Evolutionary conservation across 1,139 yeast species (phyloP).

Genomic region (Blastobotrys malaysiensis): DNA sequence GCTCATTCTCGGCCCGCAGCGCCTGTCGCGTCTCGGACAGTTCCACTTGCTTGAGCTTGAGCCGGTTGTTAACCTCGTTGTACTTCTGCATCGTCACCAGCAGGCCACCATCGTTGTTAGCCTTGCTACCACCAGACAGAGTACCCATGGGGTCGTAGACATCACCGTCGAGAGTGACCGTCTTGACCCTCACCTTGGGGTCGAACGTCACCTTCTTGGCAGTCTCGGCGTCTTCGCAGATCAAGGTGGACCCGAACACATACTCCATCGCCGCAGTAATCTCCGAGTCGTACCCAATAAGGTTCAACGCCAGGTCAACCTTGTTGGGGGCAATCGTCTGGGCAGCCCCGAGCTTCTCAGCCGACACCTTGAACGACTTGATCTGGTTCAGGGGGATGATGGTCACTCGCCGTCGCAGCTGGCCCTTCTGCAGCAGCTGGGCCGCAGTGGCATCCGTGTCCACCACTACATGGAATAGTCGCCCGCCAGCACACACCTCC

Average conservation of each 20-base stretch:
- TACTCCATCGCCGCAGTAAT: constrained; percentile 81
- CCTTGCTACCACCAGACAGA: constrained; percentile 89
- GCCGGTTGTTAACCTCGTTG: constrained; percentile 45
- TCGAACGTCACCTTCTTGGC: constrained; percentile 87
- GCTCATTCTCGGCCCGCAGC: constrained; percentile 42
- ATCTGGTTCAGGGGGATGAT: constrained; percentile 90
- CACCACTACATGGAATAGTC: constrained; percentile 85
- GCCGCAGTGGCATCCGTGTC: constrained; percentile 83
- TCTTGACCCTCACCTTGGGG: constrained; percentile 69
- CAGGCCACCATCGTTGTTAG: constrained; percentile 40
- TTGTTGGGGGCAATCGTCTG: constrained; percentile 69
- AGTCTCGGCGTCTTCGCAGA: constrained; percentile 81
- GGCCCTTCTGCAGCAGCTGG: constrained; percentile 71
- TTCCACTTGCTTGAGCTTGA: constrained; percentile 39
- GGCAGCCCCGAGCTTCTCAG: constrained; percentile 43
- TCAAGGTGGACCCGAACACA: constrained; percentile 81
- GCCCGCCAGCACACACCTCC: constrained; percentile 92
- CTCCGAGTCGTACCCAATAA: constrained; percentile 68
- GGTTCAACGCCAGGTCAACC: constrained; percentile 79
- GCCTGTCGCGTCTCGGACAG: constrained; percentile 40
- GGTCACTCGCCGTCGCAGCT: constrained; percentile 75
- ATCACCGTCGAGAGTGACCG: constrained; percentile 94
- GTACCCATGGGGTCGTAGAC: constrained; percentile 95
- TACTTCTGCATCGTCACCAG: constrained; percentile 64
- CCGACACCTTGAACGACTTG: constrained; percentile 41